A percentile compares a stretch with the other conserved stretches of the same genome.
phyloP scores from a whole-genome alignment of 768 basidiomycete species.

The Suillus weaverae region DNA sequence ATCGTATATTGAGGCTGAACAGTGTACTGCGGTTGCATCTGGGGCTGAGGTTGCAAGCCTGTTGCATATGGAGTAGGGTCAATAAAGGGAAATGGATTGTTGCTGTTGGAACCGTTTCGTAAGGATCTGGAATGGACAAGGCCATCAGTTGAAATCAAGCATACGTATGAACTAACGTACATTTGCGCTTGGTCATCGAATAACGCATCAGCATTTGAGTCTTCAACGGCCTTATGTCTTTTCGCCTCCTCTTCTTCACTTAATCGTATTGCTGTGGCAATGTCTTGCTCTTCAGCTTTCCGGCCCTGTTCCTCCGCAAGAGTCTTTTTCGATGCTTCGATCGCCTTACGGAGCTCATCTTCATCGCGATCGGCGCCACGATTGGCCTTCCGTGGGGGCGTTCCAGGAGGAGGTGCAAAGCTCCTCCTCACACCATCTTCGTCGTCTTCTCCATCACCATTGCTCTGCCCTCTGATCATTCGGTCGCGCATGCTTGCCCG shows the following conservation, averaged over 20 bases:
- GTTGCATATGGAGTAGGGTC: conserved; percentile 61
- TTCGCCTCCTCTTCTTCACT: conserved; percentile 90
- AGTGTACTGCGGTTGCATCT: conserved; percentile 74
- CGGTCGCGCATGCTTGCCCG: conserved; percentile 93
- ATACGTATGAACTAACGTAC: conserved; percentile 44
- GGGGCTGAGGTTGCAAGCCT: conserved; percentile 52
- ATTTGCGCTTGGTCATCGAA: conserved; percentile 87
- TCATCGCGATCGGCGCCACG: conserved; percentile 54
- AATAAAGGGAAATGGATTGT: conserved; percentile 62
- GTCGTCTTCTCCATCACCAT: conserved; percentile 41
- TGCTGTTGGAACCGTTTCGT: conserved; percentile 27
- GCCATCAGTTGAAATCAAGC: conserved; percentile 10
- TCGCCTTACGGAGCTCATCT: conserved; percentile 81
- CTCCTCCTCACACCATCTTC: conserved; percentile 18
- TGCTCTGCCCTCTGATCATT: conserved; percentile 68
- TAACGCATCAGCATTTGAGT: conserved; percentile 68
- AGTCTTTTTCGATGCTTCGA: conserved; percentile 84
- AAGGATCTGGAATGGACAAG: conserved; percentile 25
- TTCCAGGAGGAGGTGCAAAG: conserved; percentile 7
- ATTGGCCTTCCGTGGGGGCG: conserved; percentile 20
- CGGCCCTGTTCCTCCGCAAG: conserved; percentile 67
- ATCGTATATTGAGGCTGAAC: conserved; percentile 74
- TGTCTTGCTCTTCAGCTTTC: conserved; percentile 74
- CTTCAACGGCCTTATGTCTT: conserved; percentile 68
- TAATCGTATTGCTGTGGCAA: conserved; percentile 77